Evolutionary conservation across 2,329 filamentous ascomycete species (phyloP).

Genomic region (Fusarium austroafricanum): DNA sequence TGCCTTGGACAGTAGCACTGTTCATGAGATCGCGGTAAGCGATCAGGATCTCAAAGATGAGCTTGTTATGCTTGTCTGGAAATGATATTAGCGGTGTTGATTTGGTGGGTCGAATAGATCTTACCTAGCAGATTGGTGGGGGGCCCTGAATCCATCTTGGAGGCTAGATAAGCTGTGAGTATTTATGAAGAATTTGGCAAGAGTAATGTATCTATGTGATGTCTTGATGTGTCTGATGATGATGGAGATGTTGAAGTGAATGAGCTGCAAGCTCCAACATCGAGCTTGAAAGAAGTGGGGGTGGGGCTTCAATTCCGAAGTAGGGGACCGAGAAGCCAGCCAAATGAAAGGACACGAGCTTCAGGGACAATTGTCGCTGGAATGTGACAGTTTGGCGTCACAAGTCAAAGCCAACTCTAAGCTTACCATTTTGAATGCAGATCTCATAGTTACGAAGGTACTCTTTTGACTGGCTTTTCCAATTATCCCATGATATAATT

Average conservation of each 20-base stretch:
- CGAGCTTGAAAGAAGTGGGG: conserved; percentile 32
- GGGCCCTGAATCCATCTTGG: conserved; percentile 50
- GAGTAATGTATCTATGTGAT: background rate
- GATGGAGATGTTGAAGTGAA: conserved; percentile 13
- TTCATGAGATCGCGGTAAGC: conserved; percentile 57
- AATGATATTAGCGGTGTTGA: background rate
- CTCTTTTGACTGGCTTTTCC: conserved; percentile 6
- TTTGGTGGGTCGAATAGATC: background rate
- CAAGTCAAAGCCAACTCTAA: background rate
- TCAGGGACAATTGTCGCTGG: background rate
- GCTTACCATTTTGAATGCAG: background rate
- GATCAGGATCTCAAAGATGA: conserved; percentile 58
- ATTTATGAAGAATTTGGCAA: background rate
- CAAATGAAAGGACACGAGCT: background rate
- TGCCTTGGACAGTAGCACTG: conserved; percentile 58
- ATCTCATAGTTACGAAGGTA: background rate
- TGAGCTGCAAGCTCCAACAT: conserved; percentile 26
- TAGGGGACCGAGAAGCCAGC: conserved; percentile 18
- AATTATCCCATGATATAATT: conserved; percentile 23
- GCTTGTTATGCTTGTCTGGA: conserved; percentile 59
- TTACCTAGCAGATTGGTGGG: conserved; percentile 54
- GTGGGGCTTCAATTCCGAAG: conserved; percentile 38
- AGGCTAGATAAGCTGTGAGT: rapidly evolving
- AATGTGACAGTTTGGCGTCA: conserved; percentile 22
- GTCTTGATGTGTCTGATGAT: background rate